phyloP scores from a whole-genome alignment of 805 yeast species.

The Hanseniaspora pseudoguilliermondii region DNA sequence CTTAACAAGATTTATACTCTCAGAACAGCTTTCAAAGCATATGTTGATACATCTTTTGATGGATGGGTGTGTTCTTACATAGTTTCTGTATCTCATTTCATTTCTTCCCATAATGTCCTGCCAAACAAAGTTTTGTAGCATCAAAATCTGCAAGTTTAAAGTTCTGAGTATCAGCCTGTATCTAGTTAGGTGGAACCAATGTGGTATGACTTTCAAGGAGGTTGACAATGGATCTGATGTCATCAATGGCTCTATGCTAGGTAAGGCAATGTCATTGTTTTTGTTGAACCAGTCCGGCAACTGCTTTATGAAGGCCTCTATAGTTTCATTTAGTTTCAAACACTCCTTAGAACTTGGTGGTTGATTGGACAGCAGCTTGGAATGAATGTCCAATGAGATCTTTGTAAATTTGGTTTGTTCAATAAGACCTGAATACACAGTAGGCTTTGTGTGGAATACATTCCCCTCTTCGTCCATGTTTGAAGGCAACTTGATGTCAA shows the following conservation, averaged over 20 bases:
- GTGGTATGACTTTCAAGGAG: constrained; percentile 23
- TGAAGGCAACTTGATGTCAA: constrained; percentile 38
- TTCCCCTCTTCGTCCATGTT: constrained; percentile 33
- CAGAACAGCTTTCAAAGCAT: constrained; percentile 40
- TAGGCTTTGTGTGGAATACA: constrained; percentile 28
- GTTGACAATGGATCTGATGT: constrained; percentile 4
- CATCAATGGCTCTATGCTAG: neutral
- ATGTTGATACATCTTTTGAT: constrained; percentile 38
- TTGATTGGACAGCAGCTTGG: constrained; percentile 36
- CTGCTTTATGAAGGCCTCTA: constrained; percentile 30
- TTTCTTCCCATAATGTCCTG: constrained; percentile 35
- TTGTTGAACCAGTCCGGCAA: constrained; percentile 40
- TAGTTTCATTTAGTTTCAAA: constrained; percentile 33
- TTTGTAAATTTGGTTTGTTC: constrained; percentile 41
- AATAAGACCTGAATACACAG: constrained; percentile 46
- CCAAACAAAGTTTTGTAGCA: constrained; percentile 46
- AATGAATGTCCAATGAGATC: constrained; percentile 37
- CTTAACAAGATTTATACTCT: constrained; percentile 39
- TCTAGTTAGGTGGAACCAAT: constrained; percentile 44
- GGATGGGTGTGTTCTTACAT: constrained; percentile 29
- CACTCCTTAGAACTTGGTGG: constrained; percentile 35
- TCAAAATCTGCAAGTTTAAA: constrained; percentile 40
- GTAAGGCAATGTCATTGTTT: constrained; percentile 20
- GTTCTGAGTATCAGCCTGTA: constrained; percentile 47
- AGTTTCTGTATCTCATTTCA: constrained; percentile 25